Percentiles rank a stretch among this genome's conserved stretches.
phyloP scores from a whole-genome alignment of 2,329 filamentous ascomycete species.

The Cladophialophora yegresii region DNA sequence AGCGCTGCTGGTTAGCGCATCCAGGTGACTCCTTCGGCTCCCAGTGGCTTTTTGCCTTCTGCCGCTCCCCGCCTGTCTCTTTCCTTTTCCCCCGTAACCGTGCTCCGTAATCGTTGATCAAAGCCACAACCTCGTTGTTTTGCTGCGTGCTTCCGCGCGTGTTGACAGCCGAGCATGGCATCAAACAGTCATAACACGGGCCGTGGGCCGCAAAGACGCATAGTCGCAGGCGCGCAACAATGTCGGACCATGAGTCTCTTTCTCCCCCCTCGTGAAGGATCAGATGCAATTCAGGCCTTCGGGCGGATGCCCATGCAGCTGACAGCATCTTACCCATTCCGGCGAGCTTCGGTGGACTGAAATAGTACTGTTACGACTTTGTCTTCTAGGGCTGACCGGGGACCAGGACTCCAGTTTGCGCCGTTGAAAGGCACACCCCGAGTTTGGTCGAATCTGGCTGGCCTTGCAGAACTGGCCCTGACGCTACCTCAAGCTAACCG shows the following conservation, averaged over 20 bases:
- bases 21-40: background rate
- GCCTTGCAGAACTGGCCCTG: conserved; percentile 4
- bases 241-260: background rate
- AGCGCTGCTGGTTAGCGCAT: background rate
- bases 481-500: conserved; percentile 8
- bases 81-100: background rate
- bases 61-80: background rate
- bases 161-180: background rate
- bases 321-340: background rate
- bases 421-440: background rate
- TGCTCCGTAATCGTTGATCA: background rate
- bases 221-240: background rate
- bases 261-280: background rate
- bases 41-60: background rate
- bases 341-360: background rate
- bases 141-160: background rate
- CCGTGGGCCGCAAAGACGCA: background rate
- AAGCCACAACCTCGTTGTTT: background rate
- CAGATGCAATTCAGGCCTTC: background rate
- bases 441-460: conserved; percentile 2
- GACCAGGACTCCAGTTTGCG: background rate
- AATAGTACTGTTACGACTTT: background rate
- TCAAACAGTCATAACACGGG: background rate
- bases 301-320: background rate
- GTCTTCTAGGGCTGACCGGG: background rate